Evolutionary conservation across 495 filamentous ascomycete species (phyloP).

Genomic region (Entonaema liquescens): DNA sequence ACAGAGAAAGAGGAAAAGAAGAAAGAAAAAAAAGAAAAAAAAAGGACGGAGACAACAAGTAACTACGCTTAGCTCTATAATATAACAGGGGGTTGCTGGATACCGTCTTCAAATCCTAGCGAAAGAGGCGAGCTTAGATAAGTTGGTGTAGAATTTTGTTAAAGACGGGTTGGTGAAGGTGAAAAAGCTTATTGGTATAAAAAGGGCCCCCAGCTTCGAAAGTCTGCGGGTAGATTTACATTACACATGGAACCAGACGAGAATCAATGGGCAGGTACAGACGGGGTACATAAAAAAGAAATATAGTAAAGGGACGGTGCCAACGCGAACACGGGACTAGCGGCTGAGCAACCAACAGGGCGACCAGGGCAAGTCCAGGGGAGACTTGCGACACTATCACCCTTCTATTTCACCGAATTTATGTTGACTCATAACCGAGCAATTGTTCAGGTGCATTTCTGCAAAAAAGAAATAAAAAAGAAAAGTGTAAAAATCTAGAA

Average conservation of each 20-base stretch:
- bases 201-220: not conserved
- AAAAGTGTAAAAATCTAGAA: not conserved
- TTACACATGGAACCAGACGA: not conserved
- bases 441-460: not conserved
- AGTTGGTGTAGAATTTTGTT: not conserved
- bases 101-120: not conserved
- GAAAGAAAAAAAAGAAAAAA: not conserved
- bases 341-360: not conserved
- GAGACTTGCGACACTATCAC: slow-evolving; percentile 29
- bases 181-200: slow-evolving; percentile 7
- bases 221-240: not conserved
- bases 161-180: not conserved
- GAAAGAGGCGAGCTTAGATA: not conserved
- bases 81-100: not conserved
- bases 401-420: not conserved
- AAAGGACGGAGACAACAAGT: not conserved
- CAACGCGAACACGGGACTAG: slow-evolving; percentile 21
- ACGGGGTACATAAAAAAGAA: not conserved
- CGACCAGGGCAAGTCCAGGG: not conserved
- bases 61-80: slow-evolving; percentile 2
- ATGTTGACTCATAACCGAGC: slow-evolving; percentile 19
- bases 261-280: not conserved
- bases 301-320: slow-evolving; percentile 4
- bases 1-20: not conserved
- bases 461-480: no score